A percentile compares a stretch with the other conserved stretches of the same genome.
Conservation (phyloP, 1,284 basidiomycete species). For the Exsudoporus floridanus region DNA sequence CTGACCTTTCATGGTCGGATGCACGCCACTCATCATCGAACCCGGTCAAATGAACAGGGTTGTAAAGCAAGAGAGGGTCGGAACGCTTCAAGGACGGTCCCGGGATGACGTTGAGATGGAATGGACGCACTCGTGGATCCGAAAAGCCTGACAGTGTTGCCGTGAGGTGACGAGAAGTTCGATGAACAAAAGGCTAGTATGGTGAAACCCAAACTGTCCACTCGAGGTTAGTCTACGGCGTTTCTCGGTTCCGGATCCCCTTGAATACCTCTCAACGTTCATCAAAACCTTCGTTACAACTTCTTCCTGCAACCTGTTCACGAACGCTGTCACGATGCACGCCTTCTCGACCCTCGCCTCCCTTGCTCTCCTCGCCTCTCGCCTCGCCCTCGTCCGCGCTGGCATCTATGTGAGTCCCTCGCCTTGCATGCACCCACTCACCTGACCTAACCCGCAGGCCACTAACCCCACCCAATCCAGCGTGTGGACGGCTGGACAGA, state of each 20-base stretch:
- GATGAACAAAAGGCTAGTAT: too few relatives aligned
- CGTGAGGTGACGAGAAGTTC: too few relatives aligned
- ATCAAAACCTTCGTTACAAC: not conserved
- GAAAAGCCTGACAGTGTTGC: too few relatives aligned
- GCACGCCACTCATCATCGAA: not conserved
- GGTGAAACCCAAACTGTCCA: too few relatives aligned
- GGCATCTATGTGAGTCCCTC: constrained; percentile 28
- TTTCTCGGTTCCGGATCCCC: constrained; percentile 25
- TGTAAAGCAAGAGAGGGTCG: too few relatives aligned
- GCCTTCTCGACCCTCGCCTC: constrained; percentile 7
- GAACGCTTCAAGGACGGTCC: not conserved
- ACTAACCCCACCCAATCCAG: constrained; percentile 44
- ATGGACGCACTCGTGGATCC: too few relatives aligned
- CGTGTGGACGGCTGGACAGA: constrained; percentile 49
- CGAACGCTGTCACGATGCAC: constrained; percentile 16
- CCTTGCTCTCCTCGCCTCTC: constrained; percentile 21
- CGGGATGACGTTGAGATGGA: too few relatives aligned
- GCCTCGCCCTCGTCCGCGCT: constrained; percentile 15
- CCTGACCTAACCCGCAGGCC: constrained; percentile 40
- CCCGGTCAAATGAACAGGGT: not conserved
- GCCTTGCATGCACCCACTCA: fast-evolving
- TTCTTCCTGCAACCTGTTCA: not conserved
- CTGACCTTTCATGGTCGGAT: not conserved
- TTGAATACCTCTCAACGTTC: constrained; percentile 27
- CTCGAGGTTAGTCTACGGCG: constrained; percentile 12